A percentile compares a stretch with the other conserved stretches of the same genome.
These are phyloP conservation scores for Strigomonas culicis DNA, from an alignment of 208 protist species.

Conservation along the genomic window DNA sequence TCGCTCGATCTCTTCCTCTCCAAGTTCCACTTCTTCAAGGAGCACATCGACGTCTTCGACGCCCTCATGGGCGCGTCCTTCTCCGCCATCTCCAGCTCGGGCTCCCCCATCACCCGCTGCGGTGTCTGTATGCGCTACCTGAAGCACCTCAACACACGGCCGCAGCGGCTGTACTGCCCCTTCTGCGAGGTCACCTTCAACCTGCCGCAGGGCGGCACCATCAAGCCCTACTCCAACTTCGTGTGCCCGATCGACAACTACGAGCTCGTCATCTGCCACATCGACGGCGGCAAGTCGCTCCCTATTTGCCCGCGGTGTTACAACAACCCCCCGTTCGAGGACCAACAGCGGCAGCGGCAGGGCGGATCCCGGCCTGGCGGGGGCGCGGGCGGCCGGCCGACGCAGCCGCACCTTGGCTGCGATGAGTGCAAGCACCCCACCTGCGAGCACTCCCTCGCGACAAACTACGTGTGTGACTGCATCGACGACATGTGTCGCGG, in stretches of 20 bases:
- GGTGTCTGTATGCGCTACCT: constrained; percentile 92
- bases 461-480: constrained; percentile 88
- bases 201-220: constrained; percentile 81
- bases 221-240: constrained; percentile 85
- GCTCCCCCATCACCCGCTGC: constrained; percentile 87
- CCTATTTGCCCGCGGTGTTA: constrained; percentile 94
- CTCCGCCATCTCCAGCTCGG: constrained; percentile 64
- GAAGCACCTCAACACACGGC: constrained; percentile 79
- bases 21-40: constrained; percentile 92
- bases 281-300: constrained; percentile 86
- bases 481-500: constrained; percentile 64
- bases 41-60: constrained; percentile 92
- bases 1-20: constrained; percentile 76
- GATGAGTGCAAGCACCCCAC: constrained; percentile 92
- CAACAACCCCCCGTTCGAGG: constrained; percentile 93
- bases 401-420: constrained; percentile 73
- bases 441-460: constrained; percentile 84
- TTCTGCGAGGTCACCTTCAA: constrained; percentile 92
- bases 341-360: constrained; percentile 14
- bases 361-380: not conserved
- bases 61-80: constrained; percentile 94
- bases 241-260: constrained; percentile 93
- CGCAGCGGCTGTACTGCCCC: constrained; percentile 91
- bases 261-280: constrained; percentile 90
- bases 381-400: not conserved